phyloP scores from a whole-genome alignment of 208 protist genomes.

The Leishmania guyanensis region DNA sequence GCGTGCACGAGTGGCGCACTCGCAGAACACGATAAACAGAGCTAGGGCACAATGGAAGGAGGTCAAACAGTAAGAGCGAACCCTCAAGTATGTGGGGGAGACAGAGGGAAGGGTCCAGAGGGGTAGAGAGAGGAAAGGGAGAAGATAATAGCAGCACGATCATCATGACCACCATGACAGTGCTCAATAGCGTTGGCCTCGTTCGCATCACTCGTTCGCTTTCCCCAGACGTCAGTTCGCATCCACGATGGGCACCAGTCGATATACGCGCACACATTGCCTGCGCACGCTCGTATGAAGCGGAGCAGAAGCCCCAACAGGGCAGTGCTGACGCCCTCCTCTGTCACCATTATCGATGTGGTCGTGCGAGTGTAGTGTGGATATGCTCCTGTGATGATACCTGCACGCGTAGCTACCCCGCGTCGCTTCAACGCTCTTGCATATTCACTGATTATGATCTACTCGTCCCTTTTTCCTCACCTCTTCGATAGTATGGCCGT shows the following conservation, averaged over 20 bases:
- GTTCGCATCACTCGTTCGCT: neutral
- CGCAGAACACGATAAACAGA: neutral
- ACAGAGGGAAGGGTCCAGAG: neutral
- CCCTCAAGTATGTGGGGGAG: neutral
- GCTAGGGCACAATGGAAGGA: neutral
- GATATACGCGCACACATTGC: neutral
- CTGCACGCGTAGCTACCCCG: neutral
- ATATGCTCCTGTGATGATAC: neutral
- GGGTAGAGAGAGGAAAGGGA: neutral
- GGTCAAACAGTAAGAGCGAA: too few species aligned
- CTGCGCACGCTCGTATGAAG: neutral
- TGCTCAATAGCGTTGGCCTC: neutral
- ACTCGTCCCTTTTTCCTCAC: too few species aligned
- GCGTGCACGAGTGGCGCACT: neutral
- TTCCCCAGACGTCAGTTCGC: neutral
- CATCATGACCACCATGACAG: neutral
- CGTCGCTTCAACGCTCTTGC: neutral
- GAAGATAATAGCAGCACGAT: neutral
- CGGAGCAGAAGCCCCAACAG: neutral
- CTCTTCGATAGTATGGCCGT: neutral
- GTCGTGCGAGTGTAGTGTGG: neutral
- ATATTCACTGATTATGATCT: neutral
- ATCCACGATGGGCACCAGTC: neutral
- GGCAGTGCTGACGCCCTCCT: neutral
- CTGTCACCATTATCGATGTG: too few species aligned